phyloP scores from a whole-genome alignment of 331 rosid genomes.

The Acacia pycnantha region DNA sequence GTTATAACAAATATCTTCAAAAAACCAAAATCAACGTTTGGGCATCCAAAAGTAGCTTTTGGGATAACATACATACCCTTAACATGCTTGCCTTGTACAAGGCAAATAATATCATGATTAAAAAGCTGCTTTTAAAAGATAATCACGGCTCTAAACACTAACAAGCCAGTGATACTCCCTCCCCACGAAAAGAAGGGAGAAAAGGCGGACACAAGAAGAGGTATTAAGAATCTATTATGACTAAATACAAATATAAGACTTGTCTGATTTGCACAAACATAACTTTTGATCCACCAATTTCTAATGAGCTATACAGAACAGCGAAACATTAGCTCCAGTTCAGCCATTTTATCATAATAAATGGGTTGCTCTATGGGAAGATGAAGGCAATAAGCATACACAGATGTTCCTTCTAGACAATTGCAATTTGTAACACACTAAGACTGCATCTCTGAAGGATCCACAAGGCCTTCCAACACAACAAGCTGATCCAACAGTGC shows the following conservation, averaged over 20 bases:
- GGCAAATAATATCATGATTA: too few relatives aligned
- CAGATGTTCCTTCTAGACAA: not conserved
- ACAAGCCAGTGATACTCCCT: not conserved
- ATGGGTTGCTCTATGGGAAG: constrained; percentile 15
- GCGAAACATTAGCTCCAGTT: constrained; percentile 18
- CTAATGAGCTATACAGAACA: constrained; percentile 26
- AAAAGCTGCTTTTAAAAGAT: too few relatives aligned
- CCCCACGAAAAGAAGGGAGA: not conserved
- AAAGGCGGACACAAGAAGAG: not conserved
- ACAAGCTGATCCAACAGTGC: constrained; percentile 84
- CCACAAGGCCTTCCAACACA: constrained; percentile 84
- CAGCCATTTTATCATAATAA: constrained; percentile 23
- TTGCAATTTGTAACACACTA: constrained; percentile 32
- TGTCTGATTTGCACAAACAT: constrained; percentile 1
- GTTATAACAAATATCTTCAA: too few relatives aligned
- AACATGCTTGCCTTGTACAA: too few relatives aligned
- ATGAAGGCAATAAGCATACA: not conserved
- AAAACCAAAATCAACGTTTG: too few relatives aligned
- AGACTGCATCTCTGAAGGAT: constrained; percentile 58
- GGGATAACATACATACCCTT: too few relatives aligned
- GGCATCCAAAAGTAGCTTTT: too few relatives aligned
- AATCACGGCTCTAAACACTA: too few relatives aligned
- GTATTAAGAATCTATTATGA: constrained; percentile 18
- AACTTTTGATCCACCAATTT: constrained; percentile 23
- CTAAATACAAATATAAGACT: not conserved